Base-by-base conservation (phyloP, 352 stramenopile species). In the Poterioochromonas sp. region DNA sequence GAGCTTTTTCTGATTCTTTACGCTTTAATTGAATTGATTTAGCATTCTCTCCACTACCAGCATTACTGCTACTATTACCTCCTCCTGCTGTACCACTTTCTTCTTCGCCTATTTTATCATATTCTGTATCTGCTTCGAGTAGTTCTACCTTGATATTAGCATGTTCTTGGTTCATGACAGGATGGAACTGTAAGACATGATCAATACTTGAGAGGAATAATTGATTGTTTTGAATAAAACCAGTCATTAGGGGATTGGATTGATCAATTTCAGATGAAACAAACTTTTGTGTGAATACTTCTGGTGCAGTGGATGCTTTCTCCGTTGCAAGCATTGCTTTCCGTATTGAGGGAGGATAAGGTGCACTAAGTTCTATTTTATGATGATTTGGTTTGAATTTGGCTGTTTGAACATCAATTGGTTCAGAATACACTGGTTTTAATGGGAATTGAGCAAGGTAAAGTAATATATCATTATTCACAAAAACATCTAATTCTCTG, bases 401-500 rank as follows among this genome's bases (percentile, higher is more conserved):
- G 47, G 63, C 63, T 8, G 63, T 41, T 29, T 43, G 18, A 3
- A 47, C 40, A 73, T 40, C n/a, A 1, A 47, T 8, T 12, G 63
- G 63, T 40, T 40, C 63, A 22, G 63, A 15, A 73, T 73, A 73
- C 12, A 73, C 63, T 51, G 63, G 63, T 32, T 47, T 40, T 3
- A 73, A 29, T 5, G 63, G 63, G 40, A 51, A 73, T 29, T 73
- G 63, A 26, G 37, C 29, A 47, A 73, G 37, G 40, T 47, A 73
- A 11, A 73, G 37, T 47, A 11, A 1, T 26, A 29, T 15, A 12
- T 47, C 8, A 73, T 73, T 29, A 73, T 1, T 35, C 20, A 73
- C 32, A 47, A 47, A 40, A 8, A 73, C 63, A 73, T 73, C 63
- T 32, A 73, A 47, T 29, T 73, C 63, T 47, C 63, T 8, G 40